These are phyloP conservation scores for Cutaneotrichosporon mucoides DNA, from an alignment of 1,284 basidiomycete genomes.

Conservation along the genomic window DNA sequence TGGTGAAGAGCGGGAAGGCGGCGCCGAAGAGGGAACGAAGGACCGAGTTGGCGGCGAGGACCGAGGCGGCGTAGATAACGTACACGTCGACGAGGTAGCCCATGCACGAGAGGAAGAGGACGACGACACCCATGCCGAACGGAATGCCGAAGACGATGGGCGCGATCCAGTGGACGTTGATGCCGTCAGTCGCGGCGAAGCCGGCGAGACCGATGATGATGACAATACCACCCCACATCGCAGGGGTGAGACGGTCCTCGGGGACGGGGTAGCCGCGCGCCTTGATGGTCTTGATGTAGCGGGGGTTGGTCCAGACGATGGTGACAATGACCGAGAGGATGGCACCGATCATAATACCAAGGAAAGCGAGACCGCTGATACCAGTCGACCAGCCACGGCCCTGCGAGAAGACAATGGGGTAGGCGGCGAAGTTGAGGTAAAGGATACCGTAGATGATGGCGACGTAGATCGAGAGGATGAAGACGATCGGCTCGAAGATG, in stretches of 20 bases:
- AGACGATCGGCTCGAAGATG: constrained; percentile 51
- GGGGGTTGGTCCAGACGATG: constrained; percentile 52
- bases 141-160: constrained; percentile 59
- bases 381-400: constrained; percentile 61
- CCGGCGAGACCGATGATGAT: constrained; percentile 48
- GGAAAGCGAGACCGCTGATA: constrained; percentile 61
- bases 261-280: constrained; percentile 54
- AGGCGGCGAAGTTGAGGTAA: constrained; percentile 45
- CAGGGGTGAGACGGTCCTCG: constrained; percentile 58
- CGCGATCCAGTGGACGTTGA: constrained; percentile 53
- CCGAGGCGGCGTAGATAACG: constrained; percentile 55
- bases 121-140: constrained; percentile 61
- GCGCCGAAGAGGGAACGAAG: constrained; percentile 64
- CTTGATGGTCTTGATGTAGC: constrained; percentile 59
- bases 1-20: constrained; percentile 59
- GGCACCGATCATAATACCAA: constrained; percentile 63
- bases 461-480: constrained; percentile 54
- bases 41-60: constrained; percentile 66
- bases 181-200: constrained; percentile 47
- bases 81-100: constrained; percentile 65
- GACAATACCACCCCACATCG: constrained; percentile 49
- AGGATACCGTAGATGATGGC: constrained; percentile 54
- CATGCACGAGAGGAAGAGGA: constrained; percentile 59
- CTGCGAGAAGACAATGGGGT: constrained; percentile 61
- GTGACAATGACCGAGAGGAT: constrained; percentile 58